Evolutionary conservation across 1,139 yeast species (phyloP).

Genomic region (Blastobotrys ciferrii): DNA sequence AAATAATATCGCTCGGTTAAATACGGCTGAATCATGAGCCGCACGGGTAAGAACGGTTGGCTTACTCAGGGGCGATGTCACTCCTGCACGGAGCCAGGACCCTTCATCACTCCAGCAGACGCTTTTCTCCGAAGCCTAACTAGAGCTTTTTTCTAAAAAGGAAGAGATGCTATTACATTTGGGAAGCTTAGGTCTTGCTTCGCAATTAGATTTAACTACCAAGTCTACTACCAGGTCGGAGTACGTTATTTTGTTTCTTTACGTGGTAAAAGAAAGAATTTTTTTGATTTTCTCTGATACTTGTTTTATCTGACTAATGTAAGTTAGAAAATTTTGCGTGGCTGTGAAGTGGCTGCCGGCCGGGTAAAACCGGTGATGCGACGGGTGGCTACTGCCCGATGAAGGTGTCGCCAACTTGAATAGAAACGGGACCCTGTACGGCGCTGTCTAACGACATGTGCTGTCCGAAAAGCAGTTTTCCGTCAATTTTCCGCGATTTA

Average conservation of each 20-base stretch:
- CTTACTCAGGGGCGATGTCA: conserved; percentile 3
- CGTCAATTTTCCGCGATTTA: conserved; percentile 27
- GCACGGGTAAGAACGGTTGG: not conserved
- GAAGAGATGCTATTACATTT: too few relatives aligned
- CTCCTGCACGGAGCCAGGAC: conserved; percentile 9
- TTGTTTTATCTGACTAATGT: too few relatives aligned
- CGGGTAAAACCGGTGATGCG: not conserved
- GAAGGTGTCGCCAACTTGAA: not conserved
- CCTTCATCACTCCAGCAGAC: too few relatives aligned
- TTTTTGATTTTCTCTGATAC: too few relatives aligned
- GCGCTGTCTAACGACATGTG: conserved; percentile 22
- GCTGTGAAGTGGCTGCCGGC: not conserved
- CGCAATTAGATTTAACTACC: too few relatives aligned
- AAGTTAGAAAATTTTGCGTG: too few relatives aligned
- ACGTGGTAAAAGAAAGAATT: too few relatives aligned
- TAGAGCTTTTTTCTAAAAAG: too few relatives aligned
- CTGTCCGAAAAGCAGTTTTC: conserved; percentile 25
- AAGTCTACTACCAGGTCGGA: too few relatives aligned
- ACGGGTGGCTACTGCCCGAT: conserved; percentile 3
- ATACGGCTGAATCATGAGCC: not conserved
- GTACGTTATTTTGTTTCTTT: too few relatives aligned
- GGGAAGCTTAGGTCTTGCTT: too few relatives aligned
- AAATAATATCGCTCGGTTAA: not conserved
- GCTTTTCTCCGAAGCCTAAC: too few relatives aligned
- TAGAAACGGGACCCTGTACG: not conserved